A percentile compares a stretch with the other conserved stretches of the same genome.
phyloP scores from a whole-genome alignment of 805 yeast genomes.

The Ogataea zsoltii region DNA sequence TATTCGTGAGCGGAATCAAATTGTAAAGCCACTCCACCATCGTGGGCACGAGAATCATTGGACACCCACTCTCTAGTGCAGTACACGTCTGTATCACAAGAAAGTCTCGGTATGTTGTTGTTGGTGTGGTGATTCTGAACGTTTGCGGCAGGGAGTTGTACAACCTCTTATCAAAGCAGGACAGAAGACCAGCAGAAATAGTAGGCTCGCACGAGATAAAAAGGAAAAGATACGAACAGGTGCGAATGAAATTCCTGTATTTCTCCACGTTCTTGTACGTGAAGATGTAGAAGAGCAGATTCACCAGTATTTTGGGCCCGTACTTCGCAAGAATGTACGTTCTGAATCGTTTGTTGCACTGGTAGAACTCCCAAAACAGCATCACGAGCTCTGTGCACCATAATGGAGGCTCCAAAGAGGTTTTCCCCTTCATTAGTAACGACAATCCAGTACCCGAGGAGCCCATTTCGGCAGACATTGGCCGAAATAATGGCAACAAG shows the following conservation, averaged over 20 bases:
- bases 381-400: conserved; percentile 63
- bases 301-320: conserved; percentile 54
- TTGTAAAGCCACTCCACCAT: conserved; percentile 64
- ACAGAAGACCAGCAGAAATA: conserved; percentile 42
- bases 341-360: conserved; percentile 64
- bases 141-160: conserved; percentile 53
- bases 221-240: conserved; percentile 53
- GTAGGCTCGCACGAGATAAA: conserved; percentile 42
- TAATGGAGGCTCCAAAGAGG: conserved; percentile 27
- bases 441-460: conserved; percentile 25
- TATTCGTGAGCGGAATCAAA: conserved; percentile 43
- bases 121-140: conserved; percentile 42
- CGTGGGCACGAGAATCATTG: conserved; percentile 43
- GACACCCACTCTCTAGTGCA: conserved; percentile 39
- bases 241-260: conserved; percentile 46
- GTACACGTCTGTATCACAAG: conserved; percentile 53
- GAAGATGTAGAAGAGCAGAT: conserved; percentile 57
- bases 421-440: conserved; percentile 28
- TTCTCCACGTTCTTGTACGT: conserved; percentile 43
- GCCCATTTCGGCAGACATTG: conserved; percentile 33
- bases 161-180: conserved; percentile 44
- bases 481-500: conserved; percentile 46
- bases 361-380: conserved; percentile 73
- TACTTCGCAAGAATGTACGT: conserved; percentile 41
- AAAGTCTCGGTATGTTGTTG: conserved; percentile 63